Base-by-base conservation (phyloP, 192 early-diverging fungal genomes). In the Coemansia sp. region DNA sequence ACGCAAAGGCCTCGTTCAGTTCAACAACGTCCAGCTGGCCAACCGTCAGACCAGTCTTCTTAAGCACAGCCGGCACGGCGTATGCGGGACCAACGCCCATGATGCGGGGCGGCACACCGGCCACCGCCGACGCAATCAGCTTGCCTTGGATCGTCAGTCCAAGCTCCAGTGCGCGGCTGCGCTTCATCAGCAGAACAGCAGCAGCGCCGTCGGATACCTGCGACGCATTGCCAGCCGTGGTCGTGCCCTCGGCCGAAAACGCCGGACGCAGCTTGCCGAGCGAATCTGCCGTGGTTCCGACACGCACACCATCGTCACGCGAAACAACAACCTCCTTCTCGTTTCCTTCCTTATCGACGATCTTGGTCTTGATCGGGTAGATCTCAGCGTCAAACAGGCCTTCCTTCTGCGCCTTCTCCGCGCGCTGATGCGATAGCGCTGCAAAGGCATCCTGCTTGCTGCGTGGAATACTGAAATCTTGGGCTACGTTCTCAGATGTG, bases 181-280 rank as follows among this genome's bases (percentile, higher is more conserved):
- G 91, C 85, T 93, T 94, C 92, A 95, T 95, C 75, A 99, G 82
- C 57, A 99, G 86, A 63, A 96, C 94, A 16, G 93, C 96, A 32
- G 95, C 97, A 32, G 96, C 97, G 72, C 96, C 96, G 77, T 99
- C 97, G 12, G 96, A 95, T 61, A 98, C 95, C 87, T 99, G 95
- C 58, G 97, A 99, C 48, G 95, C 90, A 74, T 94, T 97, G 62
- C 95, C 97, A 48, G 96, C 97, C 40, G 95, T 97, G 58, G 95
- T 94, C 65, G 85, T 77, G 61, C 95, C 96, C 37, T 90, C 82
- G 53, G 86, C 87, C 56, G 87, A 89, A 84, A 99, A 98, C n/a
- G 92, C 94, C 26, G 96, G 92, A 43, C 87, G 86, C 63, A 94
- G 85, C 78, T 97, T 96, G 83, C 86, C 85, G 23, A 99, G 85